phyloP scores from a whole-genome alignment of 768 basidiomycete species.

The Amanita rimosa region DNA sequence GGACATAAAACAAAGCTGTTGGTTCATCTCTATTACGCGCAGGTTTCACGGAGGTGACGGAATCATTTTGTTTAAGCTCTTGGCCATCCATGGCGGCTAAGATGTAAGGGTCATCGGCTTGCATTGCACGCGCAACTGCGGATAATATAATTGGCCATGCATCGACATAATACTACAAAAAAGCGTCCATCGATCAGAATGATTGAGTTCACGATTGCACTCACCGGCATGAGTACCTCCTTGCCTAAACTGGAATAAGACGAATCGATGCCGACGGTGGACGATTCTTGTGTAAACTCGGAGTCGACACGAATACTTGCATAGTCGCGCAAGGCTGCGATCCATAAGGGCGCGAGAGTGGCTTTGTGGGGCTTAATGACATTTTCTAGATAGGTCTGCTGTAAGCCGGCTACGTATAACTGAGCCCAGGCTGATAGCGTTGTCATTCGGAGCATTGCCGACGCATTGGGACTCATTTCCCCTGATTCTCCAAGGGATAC shows the following conservation, averaged over 20 bases:
- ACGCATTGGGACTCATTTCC: slow-evolving; percentile 87
- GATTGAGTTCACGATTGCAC: slow-evolving; percentile 15
- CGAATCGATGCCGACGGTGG: slow-evolving; percentile 66
- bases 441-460: slow-evolving; percentile 88
- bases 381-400: slow-evolving; percentile 65
- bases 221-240: slow-evolving; percentile 83
- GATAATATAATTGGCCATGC: slow-evolving; percentile 79
- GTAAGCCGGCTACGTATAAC: slow-evolving; percentile 64
- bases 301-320: slow-evolving; percentile 85
- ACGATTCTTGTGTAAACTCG: slow-evolving; percentile 68
- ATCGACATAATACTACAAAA: slow-evolving; percentile 68
- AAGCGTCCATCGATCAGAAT: too few species aligned
- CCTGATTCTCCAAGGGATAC: slow-evolving; percentile 77
- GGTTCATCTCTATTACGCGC: slow-evolving; percentile 41
- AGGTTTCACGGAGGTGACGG: slow-evolving; percentile 13
- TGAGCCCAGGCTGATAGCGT: slow-evolving; percentile 95
- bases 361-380: slow-evolving; percentile 75
- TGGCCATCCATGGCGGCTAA: slow-evolving; percentile 76
- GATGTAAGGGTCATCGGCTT: slow-evolving; percentile 52
- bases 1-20: slow-evolving; percentile 71
- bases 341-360: slow-evolving; percentile 75
- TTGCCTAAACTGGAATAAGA: slow-evolving; percentile 83
- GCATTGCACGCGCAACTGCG: slow-evolving; percentile 77
- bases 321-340: slow-evolving; percentile 83
- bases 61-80: slow-evolving; percentile 23